Evolutionary conservation across 2,329 filamentous ascomycete species (phyloP).

Genomic region (Penicillium sclerotigenum): DNA sequence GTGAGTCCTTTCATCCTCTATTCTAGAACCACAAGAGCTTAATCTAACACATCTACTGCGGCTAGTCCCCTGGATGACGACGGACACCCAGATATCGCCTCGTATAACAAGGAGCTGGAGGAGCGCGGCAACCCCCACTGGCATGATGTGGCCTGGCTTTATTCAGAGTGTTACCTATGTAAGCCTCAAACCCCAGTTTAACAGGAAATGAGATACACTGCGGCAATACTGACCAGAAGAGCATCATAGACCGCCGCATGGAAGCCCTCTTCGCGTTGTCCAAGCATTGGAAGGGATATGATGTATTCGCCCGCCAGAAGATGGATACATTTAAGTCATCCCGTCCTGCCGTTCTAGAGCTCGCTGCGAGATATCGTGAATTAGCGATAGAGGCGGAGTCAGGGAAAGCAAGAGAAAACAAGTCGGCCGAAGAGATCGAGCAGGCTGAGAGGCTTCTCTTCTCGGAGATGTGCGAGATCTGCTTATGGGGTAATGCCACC

Average conservation of each 20-base stretch:
- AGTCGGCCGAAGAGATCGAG: conserved; percentile 49
- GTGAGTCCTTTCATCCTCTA: not conserved
- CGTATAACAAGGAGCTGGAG: conserved; percentile 83
- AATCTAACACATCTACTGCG: not conserved
- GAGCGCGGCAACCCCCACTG: conserved; percentile 71
- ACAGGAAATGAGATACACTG: not conserved
- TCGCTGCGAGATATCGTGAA: conserved; percentile 74
- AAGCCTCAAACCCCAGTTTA: conserved; percentile 11
- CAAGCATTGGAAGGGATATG: conserved; percentile 82
- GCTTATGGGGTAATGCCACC: conserved; percentile 95
- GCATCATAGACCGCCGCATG: conserved; percentile 61
- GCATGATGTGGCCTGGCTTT: conserved; percentile 86
- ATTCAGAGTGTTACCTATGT: conserved; percentile 87
- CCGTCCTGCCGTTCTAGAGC: conserved; percentile 76
- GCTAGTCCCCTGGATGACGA: conserved; percentile 71
- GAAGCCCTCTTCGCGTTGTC: conserved; percentile 73
- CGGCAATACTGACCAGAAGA: conserved; percentile 20
- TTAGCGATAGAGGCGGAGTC: conserved; percentile 66
- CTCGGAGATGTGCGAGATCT: conserved; percentile 91
- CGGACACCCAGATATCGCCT: conserved; percentile 68
- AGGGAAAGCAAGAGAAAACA: conserved; percentile 42
- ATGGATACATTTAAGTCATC: conserved; percentile 89
- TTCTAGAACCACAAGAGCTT: not conserved
- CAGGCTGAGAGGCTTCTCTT: conserved; percentile 77
- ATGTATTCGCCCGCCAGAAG: conserved; percentile 87